Base-by-base conservation (phyloP, 306 rosid genomes). In the Dryas octopetala region DNA sequence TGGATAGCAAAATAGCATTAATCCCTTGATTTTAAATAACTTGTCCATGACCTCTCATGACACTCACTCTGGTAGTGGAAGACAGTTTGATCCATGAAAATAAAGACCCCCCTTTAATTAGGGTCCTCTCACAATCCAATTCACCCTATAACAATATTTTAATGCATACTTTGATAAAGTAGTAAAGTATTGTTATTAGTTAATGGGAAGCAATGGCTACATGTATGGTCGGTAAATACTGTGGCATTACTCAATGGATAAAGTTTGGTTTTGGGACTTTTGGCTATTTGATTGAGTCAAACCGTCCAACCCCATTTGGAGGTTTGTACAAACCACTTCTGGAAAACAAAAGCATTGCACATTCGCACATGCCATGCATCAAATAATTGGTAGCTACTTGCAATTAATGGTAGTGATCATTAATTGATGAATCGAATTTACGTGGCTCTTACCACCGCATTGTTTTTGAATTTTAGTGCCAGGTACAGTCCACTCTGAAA, bases 91-190 rank as follows among this genome's bases (percentile, higher is more conserved):
- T 58, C 46, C 19, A 28, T 26, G 11, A 15, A 2, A 28, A 43
- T 14, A 15, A 16, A n/a, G 44, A 32, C 38, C 26, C 7, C 28
- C n/a, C 51, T 16, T 44, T 38, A n/a, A 38, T 77, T 38, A 43
- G 70, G 44, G 9, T 48, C 26, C 49, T 9, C 28, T 80, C 84
- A 55, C 62, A 45, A 48, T 70, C 58, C 81, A 48, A 7, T 57
- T 41, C 57, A 40, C 41, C 57, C 43, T 46, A 44, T 71, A 12
- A 44, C 32, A 26, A 13, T 45, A 45, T 23, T 0, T 4, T 9
- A 7, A 51, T 5, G 19, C 19, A 8, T 57, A 10, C 49, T 45
- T 46, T 4, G 7, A 7, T 62, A 41, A 41, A 63, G 68, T n/a
- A 71, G 66, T 38, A 72, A 45, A 55, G 75, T 41, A 44, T 44